Conservation (phyloP, 192 early-diverging fungal species). For the Kickxella alabastrina region DNA sequence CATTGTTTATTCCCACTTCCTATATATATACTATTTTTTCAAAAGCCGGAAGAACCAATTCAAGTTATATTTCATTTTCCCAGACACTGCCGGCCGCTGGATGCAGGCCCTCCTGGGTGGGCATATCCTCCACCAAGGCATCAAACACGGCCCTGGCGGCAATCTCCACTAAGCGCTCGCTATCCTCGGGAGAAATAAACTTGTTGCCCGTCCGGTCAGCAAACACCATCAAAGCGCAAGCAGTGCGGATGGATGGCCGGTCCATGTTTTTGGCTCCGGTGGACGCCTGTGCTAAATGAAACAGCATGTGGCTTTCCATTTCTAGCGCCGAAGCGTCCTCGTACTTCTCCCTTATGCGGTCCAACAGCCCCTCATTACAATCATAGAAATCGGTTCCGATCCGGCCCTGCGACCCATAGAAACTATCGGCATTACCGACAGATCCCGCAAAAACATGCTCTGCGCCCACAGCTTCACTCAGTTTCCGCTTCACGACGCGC, state of each 20-base stretch:
- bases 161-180: conserved; percentile 3
- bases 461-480: conserved; percentile 36
- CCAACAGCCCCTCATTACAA: conserved; percentile 65
- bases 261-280: conserved; percentile 14
- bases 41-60: background rate
- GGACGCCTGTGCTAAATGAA: conserved; percentile 69
- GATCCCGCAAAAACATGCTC: conserved; percentile 56
- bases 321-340: conserved; percentile 54
- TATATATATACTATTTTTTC: background rate
- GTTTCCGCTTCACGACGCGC: conserved; percentile 10
- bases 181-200: conserved; percentile 56
- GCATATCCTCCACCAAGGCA: conserved; percentile 16
- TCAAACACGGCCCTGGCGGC: conserved; percentile 18
- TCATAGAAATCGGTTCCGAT: conserved; percentile 70
- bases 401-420: conserved; percentile 84
- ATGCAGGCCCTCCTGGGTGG: conserved; percentile 23
- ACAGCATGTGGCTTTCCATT: conserved; percentile 85
- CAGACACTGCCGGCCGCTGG: conserved; percentile 32
- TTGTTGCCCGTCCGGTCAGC: conserved; percentile 66
- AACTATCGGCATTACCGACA: conserved; percentile 77
- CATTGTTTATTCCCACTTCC: background rate
- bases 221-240: conserved; percentile 80
- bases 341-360: conserved; percentile 37
- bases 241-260: conserved; percentile 58
- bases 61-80: conserved; percentile 18